Conservation (phyloP, 2,329 filamentous ascomycete species). For the Sordariomycetes sp. region DNA sequence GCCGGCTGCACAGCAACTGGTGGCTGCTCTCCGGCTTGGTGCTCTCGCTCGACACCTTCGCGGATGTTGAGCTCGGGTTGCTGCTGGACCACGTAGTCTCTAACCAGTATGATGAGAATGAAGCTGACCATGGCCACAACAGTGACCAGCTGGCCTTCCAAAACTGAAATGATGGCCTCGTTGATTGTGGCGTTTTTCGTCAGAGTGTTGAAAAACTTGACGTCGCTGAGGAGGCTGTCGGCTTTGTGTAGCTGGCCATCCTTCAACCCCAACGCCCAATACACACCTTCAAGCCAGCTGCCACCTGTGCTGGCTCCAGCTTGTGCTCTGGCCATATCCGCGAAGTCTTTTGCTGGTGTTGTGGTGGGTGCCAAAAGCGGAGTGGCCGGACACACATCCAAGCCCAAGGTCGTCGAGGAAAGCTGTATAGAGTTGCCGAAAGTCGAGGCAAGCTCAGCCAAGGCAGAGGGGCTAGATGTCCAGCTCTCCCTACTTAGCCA, state of each 20-base stretch:
- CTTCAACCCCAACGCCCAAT: no score
- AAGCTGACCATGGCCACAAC: conserved; percentile 86
- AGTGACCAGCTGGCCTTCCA: conserved; percentile 93
- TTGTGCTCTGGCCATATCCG: no score
- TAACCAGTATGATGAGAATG: conserved; percentile 91
- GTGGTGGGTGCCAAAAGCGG: conserved; percentile 22
- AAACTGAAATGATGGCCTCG: conserved; percentile 66
- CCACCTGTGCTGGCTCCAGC: conserved; percentile 11
- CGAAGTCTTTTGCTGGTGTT: conserved; percentile 19
- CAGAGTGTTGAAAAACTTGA: conserved; percentile 46
- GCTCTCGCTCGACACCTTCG: conserved; percentile 41
- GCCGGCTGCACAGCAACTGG: conserved; percentile 1
- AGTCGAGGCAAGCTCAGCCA: no score
- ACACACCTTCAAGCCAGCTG: not conserved
- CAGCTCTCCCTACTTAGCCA: conserved; percentile 78
- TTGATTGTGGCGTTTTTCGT: conserved; percentile 68
- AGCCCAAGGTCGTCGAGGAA: conserved; percentile 14
- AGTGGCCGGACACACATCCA: conserved; percentile 22
- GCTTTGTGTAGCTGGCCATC: no score
- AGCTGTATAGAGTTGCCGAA: conserved; percentile 14
- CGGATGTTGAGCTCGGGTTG: conserved; percentile 86
- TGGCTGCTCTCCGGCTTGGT: not conserved
- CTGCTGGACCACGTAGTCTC: conserved; percentile 97
- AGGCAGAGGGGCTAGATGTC: not conserved
- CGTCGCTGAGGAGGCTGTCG: conserved; percentile 43